Percentiles rank a stretch among this genome's conserved stretches.
phyloP scores from a whole-genome alignment of 2,329 filamentous ascomycete genomes.

The Mycosphaerella arachidis region DNA sequence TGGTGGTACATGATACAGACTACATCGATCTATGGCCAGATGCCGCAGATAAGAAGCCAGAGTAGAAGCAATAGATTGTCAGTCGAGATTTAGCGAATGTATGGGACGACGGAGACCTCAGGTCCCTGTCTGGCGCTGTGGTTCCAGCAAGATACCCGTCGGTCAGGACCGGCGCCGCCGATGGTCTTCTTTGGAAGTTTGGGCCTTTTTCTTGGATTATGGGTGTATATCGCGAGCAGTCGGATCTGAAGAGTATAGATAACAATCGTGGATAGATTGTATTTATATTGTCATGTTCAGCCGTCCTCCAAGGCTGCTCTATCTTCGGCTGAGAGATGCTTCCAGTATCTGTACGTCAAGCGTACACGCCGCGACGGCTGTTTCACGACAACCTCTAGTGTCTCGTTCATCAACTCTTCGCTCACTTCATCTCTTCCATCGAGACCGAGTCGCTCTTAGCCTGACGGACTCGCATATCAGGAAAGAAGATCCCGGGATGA shows the following conservation, averaged over 20 bases:
- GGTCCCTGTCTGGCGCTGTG: not conserved
- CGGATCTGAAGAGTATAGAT: not conserved
- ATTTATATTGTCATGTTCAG: too few relatives aligned
- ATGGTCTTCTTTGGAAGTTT: not conserved
- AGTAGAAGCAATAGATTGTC: not conserved
- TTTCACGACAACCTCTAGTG: too few relatives aligned
- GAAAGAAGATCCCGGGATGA: slow-evolving; percentile 43
- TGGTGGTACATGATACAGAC: slow-evolving; percentile 35
- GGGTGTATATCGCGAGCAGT: not conserved
- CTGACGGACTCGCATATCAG: not conserved
- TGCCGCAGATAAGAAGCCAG: not conserved
- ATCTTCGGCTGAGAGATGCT: too few relatives aligned
- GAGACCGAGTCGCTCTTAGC: not conserved
- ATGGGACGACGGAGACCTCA: not conserved
- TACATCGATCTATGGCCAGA: slow-evolving; percentile 20
- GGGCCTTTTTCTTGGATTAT: not conserved
- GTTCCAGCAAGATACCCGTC: not conserved
- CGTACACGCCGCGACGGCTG: too few relatives aligned
- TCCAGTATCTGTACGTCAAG: too few relatives aligned
- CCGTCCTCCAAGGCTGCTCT: too few relatives aligned
- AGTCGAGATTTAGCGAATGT: not conserved
- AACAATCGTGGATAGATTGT: too few relatives aligned
- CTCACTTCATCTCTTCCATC: not conserved
- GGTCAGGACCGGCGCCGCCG: not conserved
- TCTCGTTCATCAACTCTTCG: too few relatives aligned